Conservation (phyloP, 1,284 basidiomycete genomes). For the Athelia psychrophila region DNA sequence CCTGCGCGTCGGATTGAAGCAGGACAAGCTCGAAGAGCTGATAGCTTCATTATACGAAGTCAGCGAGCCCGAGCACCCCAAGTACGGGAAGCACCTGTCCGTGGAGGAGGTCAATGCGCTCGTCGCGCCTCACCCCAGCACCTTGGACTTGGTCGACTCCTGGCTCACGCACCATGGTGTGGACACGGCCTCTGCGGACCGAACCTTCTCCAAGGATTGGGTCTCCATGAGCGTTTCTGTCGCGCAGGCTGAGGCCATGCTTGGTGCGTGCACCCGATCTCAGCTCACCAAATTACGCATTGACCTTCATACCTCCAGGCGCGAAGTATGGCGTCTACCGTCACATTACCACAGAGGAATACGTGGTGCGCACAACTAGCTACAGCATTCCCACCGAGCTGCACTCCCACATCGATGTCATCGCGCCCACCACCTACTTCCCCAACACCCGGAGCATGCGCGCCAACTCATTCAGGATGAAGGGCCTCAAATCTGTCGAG, state of each 20-base stretch:
- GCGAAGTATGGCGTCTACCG: conserved; percentile 51
- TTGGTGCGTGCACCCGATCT: conserved; percentile 21
- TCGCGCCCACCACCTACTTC: conserved; percentile 62
- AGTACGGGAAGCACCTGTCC: conserved; percentile 48
- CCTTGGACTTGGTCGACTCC: conserved; percentile 43
- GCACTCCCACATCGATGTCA: conserved; percentile 48
- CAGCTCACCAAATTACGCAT: conserved; percentile 16
- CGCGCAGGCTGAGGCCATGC: conserved; percentile 53
- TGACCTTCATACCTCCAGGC: too few species aligned
- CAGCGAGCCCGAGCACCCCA: conserved; percentile 52
- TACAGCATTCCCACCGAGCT: conserved; percentile 54
- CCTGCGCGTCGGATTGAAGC: conserved; percentile 54
- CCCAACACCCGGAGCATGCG: conserved; percentile 46
- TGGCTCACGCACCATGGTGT: conserved; percentile 58
- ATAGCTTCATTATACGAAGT: conserved; percentile 52
- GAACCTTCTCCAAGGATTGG: conserved; percentile 48
- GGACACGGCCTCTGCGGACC: conserved; percentile 24
- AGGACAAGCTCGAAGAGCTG: conserved; percentile 47
- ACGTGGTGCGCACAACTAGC: conserved; percentile 48
- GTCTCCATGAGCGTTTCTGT: conserved; percentile 56
- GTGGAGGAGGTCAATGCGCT: conserved; percentile 46
- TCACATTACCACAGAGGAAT: conserved; percentile 41
- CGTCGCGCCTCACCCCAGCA: conserved; percentile 48
- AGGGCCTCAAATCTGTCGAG: conserved; percentile 27
- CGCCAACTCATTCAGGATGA: conserved; percentile 39